Evolutionary conservation across 2,329 filamentous ascomycete genomes (phyloP).

Genomic region (Colletotrichum sansevieriae): DNA sequence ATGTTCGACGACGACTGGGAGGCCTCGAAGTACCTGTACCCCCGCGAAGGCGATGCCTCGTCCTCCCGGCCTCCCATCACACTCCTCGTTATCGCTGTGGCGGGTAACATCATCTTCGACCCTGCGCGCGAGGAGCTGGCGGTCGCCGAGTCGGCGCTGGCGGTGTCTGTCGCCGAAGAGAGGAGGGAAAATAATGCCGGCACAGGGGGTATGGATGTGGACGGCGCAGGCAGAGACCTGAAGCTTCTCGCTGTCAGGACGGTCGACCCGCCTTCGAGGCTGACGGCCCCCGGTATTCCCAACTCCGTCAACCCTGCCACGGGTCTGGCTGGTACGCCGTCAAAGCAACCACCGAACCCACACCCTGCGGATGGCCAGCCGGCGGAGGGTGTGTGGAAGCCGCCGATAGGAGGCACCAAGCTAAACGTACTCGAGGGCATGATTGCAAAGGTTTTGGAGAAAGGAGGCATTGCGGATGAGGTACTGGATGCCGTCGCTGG

Average conservation of each 20-base stretch:
- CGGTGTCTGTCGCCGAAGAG: conserved; percentile 79
- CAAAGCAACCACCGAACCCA: conserved; percentile 56
- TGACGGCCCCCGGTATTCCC: conserved; percentile 79
- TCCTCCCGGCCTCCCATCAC: conserved; percentile 82
- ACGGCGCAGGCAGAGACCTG: conserved; percentile 59
- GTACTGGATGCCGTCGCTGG: conserved; percentile 84
- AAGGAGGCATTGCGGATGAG: conserved; percentile 86
- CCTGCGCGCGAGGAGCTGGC: conserved; percentile 91
- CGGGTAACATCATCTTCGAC: conserved; percentile 93
- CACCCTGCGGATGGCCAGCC: conserved; percentile 65
- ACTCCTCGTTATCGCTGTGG: conserved; percentile 88
- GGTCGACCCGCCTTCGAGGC: conserved; percentile 79
- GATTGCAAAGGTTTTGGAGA: conserved; percentile 80
- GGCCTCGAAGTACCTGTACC: conserved; percentile 82
- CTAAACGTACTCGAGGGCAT: conserved; percentile 79
- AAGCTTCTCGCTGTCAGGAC: conserved; percentile 78
- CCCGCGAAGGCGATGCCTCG: conserved; percentile 55
- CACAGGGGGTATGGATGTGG: conserved; percentile 56
- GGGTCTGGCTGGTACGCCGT: conserved; percentile 52
- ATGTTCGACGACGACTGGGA: conserved; percentile 99
- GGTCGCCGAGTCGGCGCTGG: conserved; percentile 90
- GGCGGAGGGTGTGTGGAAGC: conserved; percentile 84
- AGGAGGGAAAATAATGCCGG: conserved; percentile 43
- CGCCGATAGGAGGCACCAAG: conserved; percentile 86
- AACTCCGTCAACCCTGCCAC: conserved; percentile 72